phyloP scores from a whole-genome alignment of 192 early-diverging fungal genomes.

The Gigaspora rosea region DNA sequence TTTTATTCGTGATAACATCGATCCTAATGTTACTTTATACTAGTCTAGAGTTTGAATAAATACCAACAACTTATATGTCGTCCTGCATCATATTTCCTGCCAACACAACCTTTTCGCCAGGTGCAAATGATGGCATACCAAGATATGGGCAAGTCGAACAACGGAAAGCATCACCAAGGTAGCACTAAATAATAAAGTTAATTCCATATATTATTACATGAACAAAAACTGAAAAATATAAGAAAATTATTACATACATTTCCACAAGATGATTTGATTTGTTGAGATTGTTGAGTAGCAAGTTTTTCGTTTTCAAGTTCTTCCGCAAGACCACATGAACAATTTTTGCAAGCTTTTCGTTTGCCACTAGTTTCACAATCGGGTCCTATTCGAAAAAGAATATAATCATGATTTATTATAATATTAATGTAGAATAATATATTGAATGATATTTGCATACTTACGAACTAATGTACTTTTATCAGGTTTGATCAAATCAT shows the following conservation, averaged over 20 bases:
- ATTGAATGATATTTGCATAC: conserved; percentile 9
- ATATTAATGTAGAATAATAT: conserved; percentile 18
- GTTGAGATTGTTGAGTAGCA: conserved; percentile 36
- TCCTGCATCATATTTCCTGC: conserved; percentile 76
- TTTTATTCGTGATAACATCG: too few species aligned
- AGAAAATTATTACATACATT: conserved; percentile 17
- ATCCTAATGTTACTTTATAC: too few species aligned
- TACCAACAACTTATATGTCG: conserved; percentile 50
- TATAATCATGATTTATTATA: neutral
- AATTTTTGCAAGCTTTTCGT: conserved; percentile 97
- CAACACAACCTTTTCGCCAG: conserved; percentile 89
- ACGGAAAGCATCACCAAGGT: conserved; percentile 96
- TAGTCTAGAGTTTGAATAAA: too few species aligned
- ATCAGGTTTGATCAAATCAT: conserved; percentile 73
- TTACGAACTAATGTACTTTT: conserved; percentile 60
- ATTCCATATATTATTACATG: conserved; percentile 14
- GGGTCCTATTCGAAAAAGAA: conserved; percentile 46
- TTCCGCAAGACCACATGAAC: conserved; percentile 89
- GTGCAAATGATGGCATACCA: conserved; percentile 96
- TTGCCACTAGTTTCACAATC: conserved; percentile 70
- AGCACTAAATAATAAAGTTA: conserved; percentile 60
- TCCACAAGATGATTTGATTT: conserved; percentile 54
- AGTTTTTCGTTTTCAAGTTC: conserved; percentile 62
- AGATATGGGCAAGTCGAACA: conserved; percentile 94
- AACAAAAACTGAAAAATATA: neutral